These are phyloP conservation scores for Solanum appendiculatum DNA, from an alignment of 257 asterid species.

Conservation along the genomic window DNA sequence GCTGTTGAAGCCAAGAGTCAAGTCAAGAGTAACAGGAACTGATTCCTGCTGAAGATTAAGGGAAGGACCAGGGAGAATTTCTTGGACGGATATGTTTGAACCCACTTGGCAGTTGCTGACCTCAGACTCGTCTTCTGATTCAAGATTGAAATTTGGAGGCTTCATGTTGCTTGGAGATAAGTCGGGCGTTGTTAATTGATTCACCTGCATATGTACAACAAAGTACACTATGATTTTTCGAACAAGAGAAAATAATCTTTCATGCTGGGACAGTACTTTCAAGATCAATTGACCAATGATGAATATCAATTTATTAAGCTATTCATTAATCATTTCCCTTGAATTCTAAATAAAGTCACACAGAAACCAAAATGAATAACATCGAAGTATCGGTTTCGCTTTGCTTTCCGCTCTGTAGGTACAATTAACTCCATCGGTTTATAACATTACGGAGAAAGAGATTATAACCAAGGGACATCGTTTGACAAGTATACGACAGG, in stretches of 20 bases:
- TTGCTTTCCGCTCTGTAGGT: not conserved
- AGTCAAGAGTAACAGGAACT: slow-evolving; percentile 47
- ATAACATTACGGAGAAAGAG: not conserved
- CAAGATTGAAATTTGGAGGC: slow-evolving; percentile 37
- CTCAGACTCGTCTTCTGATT: slow-evolving; percentile 78
- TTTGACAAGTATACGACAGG: not conserved
- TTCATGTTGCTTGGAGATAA: slow-evolving; percentile 20
- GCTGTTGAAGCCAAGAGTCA: slow-evolving; percentile 52
- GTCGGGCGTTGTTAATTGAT: not conserved
- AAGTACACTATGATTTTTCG: not conserved
- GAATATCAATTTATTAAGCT: not conserved
- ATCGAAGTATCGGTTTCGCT: not conserved
- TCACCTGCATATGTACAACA: not conserved
- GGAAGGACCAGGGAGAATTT: slow-evolving; percentile 27
- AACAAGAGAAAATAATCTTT: not conserved
- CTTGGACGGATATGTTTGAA: slow-evolving; percentile 46
- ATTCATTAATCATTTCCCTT: not conserved
- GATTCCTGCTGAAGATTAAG: slow-evolving; percentile 6
- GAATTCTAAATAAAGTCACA: not conserved
- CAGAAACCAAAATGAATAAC: not conserved
- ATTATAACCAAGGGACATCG: not conserved
- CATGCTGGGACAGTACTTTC: not conserved
- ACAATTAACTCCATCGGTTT: not conserved
- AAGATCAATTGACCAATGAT: not conserved
- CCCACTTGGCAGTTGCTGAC: slow-evolving; percentile 61